A percentile compares a stretch with the other conserved stretches of the same genome.
Conservation (phyloP, 1,284 basidiomycete genomes). For the Cutaneotrichosporon dermatis region DNA sequence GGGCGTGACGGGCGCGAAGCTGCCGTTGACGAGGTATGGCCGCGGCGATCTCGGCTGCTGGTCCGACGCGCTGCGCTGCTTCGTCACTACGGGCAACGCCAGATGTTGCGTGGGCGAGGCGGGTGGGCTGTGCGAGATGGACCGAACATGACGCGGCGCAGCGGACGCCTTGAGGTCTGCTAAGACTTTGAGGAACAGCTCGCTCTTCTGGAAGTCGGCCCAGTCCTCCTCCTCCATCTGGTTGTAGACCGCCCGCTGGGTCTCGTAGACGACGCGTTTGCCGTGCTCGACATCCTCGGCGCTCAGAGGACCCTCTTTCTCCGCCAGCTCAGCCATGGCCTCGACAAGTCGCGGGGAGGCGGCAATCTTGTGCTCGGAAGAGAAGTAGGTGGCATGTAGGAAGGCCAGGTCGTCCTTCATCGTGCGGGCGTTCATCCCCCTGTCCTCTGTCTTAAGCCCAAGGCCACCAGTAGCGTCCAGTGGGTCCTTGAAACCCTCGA, state of each 20-base stretch:
- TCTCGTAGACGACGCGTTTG: constrained; percentile 60
- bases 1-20: constrained; percentile 25
- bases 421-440: constrained; percentile 16
- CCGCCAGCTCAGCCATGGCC: constrained; percentile 23
- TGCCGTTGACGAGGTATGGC: constrained; percentile 22
- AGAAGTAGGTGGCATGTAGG: constrained; percentile 79
- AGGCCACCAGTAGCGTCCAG: constrained; percentile 66
- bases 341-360: constrained; percentile 19
- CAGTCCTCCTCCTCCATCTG: constrained; percentile 91
- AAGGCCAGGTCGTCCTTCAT: constrained; percentile 72
- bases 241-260: constrained; percentile 77
- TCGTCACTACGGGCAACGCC: not conserved
- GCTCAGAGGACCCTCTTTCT: constrained; percentile 2
- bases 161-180: constrained; percentile 56
- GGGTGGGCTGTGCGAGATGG: constrained; percentile 2
- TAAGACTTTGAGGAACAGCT: constrained; percentile 83
- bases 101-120: not conserved
- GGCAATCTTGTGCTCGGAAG: constrained; percentile 42
- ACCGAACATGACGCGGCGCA: not conserved
- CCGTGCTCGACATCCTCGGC: constrained; percentile 22
- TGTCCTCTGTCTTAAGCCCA: constrained; percentile 4
- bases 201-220: constrained; percentile 75
- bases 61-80: constrained; percentile 1
- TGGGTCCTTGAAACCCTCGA: constrained; percentile 95
- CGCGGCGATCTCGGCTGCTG: constrained; percentile 3